Base-by-base conservation (phyloP, 2,329 filamentous ascomycete genomes). In the Tothia fuscella region DNA sequence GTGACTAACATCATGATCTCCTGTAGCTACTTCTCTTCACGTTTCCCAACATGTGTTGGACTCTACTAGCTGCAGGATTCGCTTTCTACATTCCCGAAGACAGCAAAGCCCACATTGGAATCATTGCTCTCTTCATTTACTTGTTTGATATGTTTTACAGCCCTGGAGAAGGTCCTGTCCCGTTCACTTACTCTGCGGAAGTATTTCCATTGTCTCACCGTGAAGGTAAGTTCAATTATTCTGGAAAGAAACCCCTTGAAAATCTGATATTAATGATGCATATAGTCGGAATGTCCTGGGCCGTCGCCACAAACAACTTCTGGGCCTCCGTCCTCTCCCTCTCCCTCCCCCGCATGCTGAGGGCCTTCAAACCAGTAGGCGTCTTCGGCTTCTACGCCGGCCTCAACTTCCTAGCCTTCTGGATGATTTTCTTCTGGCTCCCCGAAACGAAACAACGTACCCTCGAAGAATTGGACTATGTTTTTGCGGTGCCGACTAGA, bases 231-330 rank as follows among this genome's bases (percentile, higher is more conserved):
- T n/a, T n/a, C n/a, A n/a, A n/a, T n/a, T n/a, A n/a, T n/a, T n/a
- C n/a, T n/a, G n/a, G n/a, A n/a, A n/a, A n/a, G n/a, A n/a, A n/a
- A n/a, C n/a, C n/a, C n/a, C n/a, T n/a, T n/a, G n/a, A n/a, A n/a
- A n/a, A n/a, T n/a, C n/a, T n/a, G n/a, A n/a, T n/a, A n/a, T n/a
- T n/a, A n/a, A n/a, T n/a, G n/a, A n/a, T n/a, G n/a, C n/a, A n/a
- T n/a, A n/a, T n/a, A n/a, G 68, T 82, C 19, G 80, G 80, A 43
- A 83, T 84, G 80, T 71, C 70, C 0, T 82, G 72, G 59, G 73
- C 77, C 6, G 78, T 82, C 6, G 75, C 78, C 2, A 81, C 76
- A 1, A 80, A 76, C 47, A 63, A 80, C 47, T 72, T 71, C 58
- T 73, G 69, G 60, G 69, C 63, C 6, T 66, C 71, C 0, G 70